Evolutionary conservation across 2,329 filamentous ascomycete species (phyloP).

Genomic region (Pseudogymnoascus sp.): DNA sequence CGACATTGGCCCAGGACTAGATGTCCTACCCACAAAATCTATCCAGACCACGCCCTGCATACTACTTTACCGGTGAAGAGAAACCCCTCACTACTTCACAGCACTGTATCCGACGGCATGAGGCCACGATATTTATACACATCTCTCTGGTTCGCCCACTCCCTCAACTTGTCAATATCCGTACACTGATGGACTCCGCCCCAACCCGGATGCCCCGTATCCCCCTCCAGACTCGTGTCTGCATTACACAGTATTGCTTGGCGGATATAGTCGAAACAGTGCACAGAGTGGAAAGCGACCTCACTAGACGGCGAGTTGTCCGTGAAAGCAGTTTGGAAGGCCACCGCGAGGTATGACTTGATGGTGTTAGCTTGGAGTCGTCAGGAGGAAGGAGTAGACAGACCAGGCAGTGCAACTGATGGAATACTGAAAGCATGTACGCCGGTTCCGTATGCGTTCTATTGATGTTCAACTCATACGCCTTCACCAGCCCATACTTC

Average conservation of each 20-base stretch:
- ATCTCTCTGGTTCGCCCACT: slow-evolving; percentile 5
- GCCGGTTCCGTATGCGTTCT: slow-evolving; percentile 6
- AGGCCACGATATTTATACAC: not conserved
- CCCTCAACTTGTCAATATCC: slow-evolving; percentile 2
- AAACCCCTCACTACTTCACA: not conserved
- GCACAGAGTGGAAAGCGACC: slow-evolving; percentile 8
- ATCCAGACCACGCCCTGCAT: not conserved
- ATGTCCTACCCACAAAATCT: not conserved
- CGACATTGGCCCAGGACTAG: not conserved
- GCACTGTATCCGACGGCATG: not conserved
- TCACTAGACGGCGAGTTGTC: slow-evolving; percentile 5
- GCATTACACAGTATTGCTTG: not conserved
- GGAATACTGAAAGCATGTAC: slow-evolving; percentile 15
- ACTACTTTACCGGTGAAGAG: not conserved
- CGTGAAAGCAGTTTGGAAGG: slow-evolving; percentile 9
- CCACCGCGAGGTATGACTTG: slow-evolving; percentile 12
- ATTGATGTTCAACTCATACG: slow-evolving; percentile 5
- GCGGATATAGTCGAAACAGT: not conserved
- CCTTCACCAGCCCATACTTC: slow-evolving; percentile 7
- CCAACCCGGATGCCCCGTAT: not conserved
- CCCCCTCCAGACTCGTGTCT: not conserved
- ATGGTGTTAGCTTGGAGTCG: not conserved
- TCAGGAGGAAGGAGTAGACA: not conserved
- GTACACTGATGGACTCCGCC: not conserved
- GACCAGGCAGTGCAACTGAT: slow-evolving; percentile 16